Evolutionary conservation across 2,329 filamentous ascomycete species (phyloP), one percentile per base, ranked within the genome.

Genomic region (Colletotrichum destructivum): DNA sequence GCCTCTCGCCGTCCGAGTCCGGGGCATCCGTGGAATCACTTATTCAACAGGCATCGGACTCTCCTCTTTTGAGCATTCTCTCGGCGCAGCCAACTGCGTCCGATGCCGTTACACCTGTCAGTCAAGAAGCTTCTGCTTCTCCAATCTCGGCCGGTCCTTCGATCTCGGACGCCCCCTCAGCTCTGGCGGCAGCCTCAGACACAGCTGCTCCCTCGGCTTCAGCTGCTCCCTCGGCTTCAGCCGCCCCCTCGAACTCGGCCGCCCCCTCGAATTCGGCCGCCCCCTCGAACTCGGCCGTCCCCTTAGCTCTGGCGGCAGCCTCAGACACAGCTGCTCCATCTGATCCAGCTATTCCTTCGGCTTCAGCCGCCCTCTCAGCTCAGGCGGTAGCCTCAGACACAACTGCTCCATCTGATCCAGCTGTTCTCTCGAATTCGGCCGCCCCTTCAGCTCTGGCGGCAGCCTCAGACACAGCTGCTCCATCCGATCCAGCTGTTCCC

Each of bases 401-500:
- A 18, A 16, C 42, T 15, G 16, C 42, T 18, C 15, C 16, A 15
- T 18, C 42, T 5, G 18, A 44, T 16, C 18, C 42, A 16, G 42
- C 42, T 18, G 42, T 16, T 44, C 13, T 5, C 13, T 18, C 42
- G 2, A 4, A 15, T 6, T 44, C 42, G 5, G 42, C 42, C 18
- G 42, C 42, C 21, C 23, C 40, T 3, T 38, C 51, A 42, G 47
- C 12, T 18, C 26, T 9, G 15, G 23, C 2, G 23, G 23, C 2
- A 26, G 23, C 23, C 23, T 26, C 23, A 26, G 23, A 26, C 23
- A 26, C 23, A 26, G 3, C 26, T 40, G 54, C 55, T 56, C 26
- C 57, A 31, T 51, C 47, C 2, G 15, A 51, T 2, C 23, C 49
- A 61, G 67, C 35, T 75, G 72, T 73, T 55, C 68, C 57, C 49